These are phyloP conservation scores for Saturnispora sekii DNA, from an alignment of 805 yeast species.

Conservation along the genomic window DNA sequence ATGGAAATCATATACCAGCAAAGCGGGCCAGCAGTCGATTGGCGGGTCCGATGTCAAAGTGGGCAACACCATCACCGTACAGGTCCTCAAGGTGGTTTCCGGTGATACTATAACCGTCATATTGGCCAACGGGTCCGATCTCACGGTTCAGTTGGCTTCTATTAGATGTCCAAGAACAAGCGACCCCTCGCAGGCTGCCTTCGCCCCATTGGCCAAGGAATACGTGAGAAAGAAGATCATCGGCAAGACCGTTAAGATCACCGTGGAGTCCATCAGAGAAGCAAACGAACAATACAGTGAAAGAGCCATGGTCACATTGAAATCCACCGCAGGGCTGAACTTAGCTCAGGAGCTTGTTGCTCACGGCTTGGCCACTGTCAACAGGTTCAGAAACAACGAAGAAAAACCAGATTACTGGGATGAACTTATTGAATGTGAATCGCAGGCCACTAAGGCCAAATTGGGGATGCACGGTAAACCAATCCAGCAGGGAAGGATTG, in stretches of 20 bases:
- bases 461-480: constrained; percentile 56
- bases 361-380: constrained; percentile 67
- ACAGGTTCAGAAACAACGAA: constrained; percentile 63
- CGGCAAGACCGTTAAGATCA: constrained; percentile 59
- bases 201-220: constrained; percentile 61
- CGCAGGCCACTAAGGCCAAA: constrained; percentile 43
- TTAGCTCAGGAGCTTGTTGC: constrained; percentile 51
- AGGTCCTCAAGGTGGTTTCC: constrained; percentile 51
- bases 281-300: constrained; percentile 53
- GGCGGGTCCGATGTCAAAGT: constrained; percentile 25
- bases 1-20: constrained; percentile 34
- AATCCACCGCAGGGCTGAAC: constrained; percentile 41
- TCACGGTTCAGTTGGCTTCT: constrained; percentile 67
- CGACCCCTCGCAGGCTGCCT: constrained; percentile 47
- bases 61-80: constrained; percentile 44
- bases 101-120: constrained; percentile 59
- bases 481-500: constrained; percentile 49
- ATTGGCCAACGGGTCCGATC: constrained; percentile 39
- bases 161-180: constrained; percentile 62
- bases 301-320: constrained; percentile 54
- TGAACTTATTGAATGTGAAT: constrained; percentile 58
- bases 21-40: constrained; percentile 14
- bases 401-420: constrained; percentile 76
- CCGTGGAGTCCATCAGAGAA: constrained; percentile 55
- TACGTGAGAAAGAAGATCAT: constrained; percentile 57